Percentiles rank a stretch among this genome's conserved stretches.
Conservation (phyloP, 306 rosid genomes). For the Gynostemma pentaphyllum region DNA sequence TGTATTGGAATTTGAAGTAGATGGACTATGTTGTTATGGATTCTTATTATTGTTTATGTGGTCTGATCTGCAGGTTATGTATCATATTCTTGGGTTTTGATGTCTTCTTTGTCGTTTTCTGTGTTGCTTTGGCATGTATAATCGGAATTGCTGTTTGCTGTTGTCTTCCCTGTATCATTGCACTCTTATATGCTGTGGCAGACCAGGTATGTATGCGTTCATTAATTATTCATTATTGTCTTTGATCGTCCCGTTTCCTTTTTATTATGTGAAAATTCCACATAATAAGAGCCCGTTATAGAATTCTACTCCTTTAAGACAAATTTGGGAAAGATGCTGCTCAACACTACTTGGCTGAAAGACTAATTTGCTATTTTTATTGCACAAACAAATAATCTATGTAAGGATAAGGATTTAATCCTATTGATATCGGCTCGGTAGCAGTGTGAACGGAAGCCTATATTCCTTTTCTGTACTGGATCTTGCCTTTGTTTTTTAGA, state of each 20-base stretch:
- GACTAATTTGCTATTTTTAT: too few relatives aligned
- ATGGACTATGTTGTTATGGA: constrained; percentile 2
- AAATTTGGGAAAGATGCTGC: too few relatives aligned
- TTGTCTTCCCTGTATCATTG: constrained; percentile 49
- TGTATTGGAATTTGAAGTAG: not conserved
- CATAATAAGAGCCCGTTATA: not conserved
- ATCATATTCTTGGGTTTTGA: constrained; percentile 82
- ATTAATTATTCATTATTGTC: not conserved
- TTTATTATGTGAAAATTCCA: not conserved
- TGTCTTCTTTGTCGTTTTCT: constrained; percentile 86
- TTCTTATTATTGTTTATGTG: not conserved
- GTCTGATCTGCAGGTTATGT: constrained; percentile 63
- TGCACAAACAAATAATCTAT: too few relatives aligned
- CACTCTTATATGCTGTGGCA: constrained; percentile 86
- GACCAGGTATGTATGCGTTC: constrained; percentile 57
- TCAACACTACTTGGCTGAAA: too few relatives aligned
- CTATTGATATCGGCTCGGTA: too few relatives aligned
- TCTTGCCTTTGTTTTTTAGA: too few relatives aligned
- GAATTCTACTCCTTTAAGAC: not conserved
- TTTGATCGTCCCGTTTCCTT: not conserved
- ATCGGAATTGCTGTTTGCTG: constrained; percentile 94
- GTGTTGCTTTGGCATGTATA: constrained; percentile 81
- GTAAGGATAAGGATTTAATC: too few relatives aligned
- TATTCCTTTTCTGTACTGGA: too few relatives aligned
- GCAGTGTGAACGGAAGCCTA: too few relatives aligned